phyloP scores from a whole-genome alignment of 192 early-diverging fungal species.

The Podila horticola region DNA sequence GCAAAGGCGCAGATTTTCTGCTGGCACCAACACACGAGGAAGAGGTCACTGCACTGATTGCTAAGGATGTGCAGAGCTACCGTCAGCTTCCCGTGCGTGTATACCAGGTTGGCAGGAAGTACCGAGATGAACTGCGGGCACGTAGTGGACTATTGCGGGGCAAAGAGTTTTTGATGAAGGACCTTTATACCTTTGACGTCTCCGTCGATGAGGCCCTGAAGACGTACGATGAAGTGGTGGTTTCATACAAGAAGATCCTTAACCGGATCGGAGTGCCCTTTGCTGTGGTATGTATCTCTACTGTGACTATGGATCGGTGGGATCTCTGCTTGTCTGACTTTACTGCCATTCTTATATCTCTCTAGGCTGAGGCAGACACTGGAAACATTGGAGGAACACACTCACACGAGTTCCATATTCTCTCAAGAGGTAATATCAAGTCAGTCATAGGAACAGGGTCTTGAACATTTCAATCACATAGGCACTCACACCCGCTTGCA shows the following conservation, averaged over 20 bases:
- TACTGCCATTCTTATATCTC: not conserved
- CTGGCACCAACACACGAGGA: slow-evolving; percentile 94
- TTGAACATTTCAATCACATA: not conserved
- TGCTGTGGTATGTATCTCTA: slow-evolving; percentile 64
- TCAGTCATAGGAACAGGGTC: not conserved
- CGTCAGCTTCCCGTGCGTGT: slow-evolving; percentile 84
- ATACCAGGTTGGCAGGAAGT: slow-evolving; percentile 92
- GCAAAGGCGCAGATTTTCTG: slow-evolving; percentile 73
- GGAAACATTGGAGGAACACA: slow-evolving; percentile 90
- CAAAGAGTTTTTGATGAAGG: slow-evolving; percentile 97
- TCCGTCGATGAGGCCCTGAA: slow-evolving; percentile 69
- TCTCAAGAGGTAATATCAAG: slow-evolving; percentile 62
- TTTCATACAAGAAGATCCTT: slow-evolving; percentile 83
- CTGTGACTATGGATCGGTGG: no score
- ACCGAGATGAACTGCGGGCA: slow-evolving; percentile 85
- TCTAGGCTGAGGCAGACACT: slow-evolving; percentile 86
- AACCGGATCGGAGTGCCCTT: slow-evolving; percentile 81
- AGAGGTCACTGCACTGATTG: slow-evolving; percentile 84
- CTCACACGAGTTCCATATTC: slow-evolving; percentile 93
- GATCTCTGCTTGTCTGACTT: not conserved
- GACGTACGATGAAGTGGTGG: slow-evolving; percentile 81
- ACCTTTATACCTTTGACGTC: slow-evolving; percentile 91
- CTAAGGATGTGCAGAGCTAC: slow-evolving; percentile 69
- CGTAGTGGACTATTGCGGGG: slow-evolving; percentile 85
- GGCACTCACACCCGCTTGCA: no score